Conservation (phyloP, 176 grass and related monocot species). For the Pharus latifolius region DNA sequence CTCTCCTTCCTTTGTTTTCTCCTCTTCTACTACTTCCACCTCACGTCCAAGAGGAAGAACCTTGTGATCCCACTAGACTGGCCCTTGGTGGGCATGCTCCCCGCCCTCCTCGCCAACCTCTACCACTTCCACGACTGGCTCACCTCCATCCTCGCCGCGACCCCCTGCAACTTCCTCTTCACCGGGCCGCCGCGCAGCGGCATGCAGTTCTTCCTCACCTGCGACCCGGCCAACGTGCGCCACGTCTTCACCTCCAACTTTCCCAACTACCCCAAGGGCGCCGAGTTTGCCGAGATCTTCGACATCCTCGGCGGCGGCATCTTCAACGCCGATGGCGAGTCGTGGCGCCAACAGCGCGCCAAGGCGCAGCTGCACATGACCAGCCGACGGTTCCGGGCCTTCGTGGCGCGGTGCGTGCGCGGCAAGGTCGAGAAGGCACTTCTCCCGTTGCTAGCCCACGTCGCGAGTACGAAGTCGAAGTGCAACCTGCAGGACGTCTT, state of each 20-base stretch:
- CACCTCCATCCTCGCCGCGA: conserved; percentile 6
- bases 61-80: conserved; percentile 36
- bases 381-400: conserved; percentile 17
- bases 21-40: conserved; percentile 26
- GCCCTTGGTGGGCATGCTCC: conserved; percentile 70
- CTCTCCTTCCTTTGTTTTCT: conserved; percentile 25
- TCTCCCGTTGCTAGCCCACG: conserved; percentile 31
- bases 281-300: conserved; percentile 62
- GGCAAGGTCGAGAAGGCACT: conserved; percentile 37
- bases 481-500: conserved; percentile 63
- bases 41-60: conserved; percentile 20
- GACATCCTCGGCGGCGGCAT: conserved; percentile 80
- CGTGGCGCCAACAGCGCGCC: conserved; percentile 47
- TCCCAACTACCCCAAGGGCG: conserved; percentile 69
- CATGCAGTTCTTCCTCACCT: conserved; percentile 40
- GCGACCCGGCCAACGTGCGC: conserved; percentile 52
- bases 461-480: neutral
- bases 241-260: conserved; percentile 76
- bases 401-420: conserved; percentile 27
- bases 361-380: conserved; percentile 48
- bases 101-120: conserved; percentile 32
- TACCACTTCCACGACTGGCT: conserved; percentile 48
- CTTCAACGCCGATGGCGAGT: conserved; percentile 54
- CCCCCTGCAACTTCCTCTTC: conserved; percentile 45
- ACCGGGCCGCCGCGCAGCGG: conserved; percentile 34